phyloP scores from a whole-genome alignment of 768 basidiomycete genomes.

The Stropharia rugosoannulata region DNA sequence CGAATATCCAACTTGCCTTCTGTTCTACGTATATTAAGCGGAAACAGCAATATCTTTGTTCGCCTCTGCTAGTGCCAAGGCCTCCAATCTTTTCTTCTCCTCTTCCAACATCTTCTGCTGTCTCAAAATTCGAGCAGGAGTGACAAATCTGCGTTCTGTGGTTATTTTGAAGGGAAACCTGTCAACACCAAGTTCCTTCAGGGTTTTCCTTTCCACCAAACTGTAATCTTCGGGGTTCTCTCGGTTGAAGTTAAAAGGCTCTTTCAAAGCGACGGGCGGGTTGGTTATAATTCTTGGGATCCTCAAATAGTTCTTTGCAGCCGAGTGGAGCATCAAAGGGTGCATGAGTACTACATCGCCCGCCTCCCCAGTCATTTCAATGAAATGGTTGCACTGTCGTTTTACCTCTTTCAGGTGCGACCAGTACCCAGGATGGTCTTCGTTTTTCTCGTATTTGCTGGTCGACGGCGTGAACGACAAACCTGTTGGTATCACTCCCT shows the following conservation, averaged over 20 bases:
- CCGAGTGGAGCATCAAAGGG: constrained; percentile 65
- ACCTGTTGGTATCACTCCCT: constrained; percentile 46
- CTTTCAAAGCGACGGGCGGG: constrained; percentile 54
- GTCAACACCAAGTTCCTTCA: constrained; percentile 50
- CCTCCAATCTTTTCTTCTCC: constrained; percentile 41
- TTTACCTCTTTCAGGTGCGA: constrained; percentile 43
- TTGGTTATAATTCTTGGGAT: constrained; percentile 63
- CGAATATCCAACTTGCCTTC: neutral
- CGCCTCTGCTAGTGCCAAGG: constrained; percentile 4
- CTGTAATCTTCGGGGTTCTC: constrained; percentile 47
- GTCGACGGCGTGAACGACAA: constrained; percentile 48
- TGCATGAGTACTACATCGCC: constrained; percentile 68
- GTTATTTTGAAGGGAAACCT: constrained; percentile 43
- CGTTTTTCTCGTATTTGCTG: constrained; percentile 28
- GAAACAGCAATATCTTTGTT: neutral
- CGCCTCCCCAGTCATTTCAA: constrained; percentile 56
- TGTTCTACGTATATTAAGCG: neutral
- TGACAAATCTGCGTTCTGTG: constrained; percentile 45
- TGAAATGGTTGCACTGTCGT: constrained; percentile 36
- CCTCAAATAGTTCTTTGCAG: constrained; percentile 57
- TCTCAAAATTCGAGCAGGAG: constrained; percentile 42
- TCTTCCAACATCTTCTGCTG: constrained; percentile 52
- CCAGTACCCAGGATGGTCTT: constrained; percentile 43
- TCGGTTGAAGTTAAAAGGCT: constrained; percentile 54
- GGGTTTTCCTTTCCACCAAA: constrained; percentile 59